These are phyloP conservation scores for Malassezia slooffiae DNA, from an alignment of 1,284 basidiomycete genomes.

Conservation along the genomic window DNA sequence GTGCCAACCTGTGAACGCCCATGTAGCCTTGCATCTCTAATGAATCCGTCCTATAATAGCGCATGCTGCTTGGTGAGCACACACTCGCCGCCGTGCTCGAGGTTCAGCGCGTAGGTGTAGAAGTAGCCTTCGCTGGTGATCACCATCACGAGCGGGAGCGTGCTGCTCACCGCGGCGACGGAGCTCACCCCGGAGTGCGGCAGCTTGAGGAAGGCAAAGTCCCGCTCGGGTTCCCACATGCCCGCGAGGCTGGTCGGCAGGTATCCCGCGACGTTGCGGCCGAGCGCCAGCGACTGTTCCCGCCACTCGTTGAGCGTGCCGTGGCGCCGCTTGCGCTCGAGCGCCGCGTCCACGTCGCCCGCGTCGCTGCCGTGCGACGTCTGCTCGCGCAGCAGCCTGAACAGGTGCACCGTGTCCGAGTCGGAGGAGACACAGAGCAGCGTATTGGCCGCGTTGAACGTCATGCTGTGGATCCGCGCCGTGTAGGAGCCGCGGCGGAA, in stretches of 20 bases:
- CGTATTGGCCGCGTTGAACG: constrained; percentile 74
- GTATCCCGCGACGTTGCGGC: constrained; percentile 53
- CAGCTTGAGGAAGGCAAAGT: constrained; percentile 83
- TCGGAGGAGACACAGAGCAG: constrained; percentile 80
- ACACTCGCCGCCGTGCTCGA: constrained; percentile 93
- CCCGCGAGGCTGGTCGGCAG: constrained; percentile 82
- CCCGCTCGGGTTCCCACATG: constrained; percentile 91
- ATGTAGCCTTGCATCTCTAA: neutral
- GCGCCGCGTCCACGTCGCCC: constrained; percentile 2
- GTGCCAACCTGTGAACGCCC: constrained; percentile 8
- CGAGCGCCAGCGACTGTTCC: constrained; percentile 55
- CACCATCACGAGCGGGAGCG: constrained; percentile 92
- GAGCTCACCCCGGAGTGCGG: constrained; percentile 60
- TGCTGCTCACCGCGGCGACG: constrained; percentile 48
- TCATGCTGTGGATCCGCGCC: constrained; percentile 77
- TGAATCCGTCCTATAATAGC: too few species aligned
- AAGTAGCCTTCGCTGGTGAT: constrained; percentile 90
- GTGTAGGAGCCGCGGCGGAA: constrained; percentile 81
- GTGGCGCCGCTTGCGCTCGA: neutral
- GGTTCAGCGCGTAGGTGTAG: constrained; percentile 87
- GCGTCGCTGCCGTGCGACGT: too few species aligned
- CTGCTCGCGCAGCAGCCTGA: constrained; percentile 56
- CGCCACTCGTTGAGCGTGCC: constrained; percentile 30
- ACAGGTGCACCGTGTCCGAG: constrained; percentile 94
- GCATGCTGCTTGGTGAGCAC: constrained; percentile 68